These are phyloP conservation scores for Chloropicon primus DNA, from an alignment of 139 green algal species.

Conservation along the genomic window DNA sequence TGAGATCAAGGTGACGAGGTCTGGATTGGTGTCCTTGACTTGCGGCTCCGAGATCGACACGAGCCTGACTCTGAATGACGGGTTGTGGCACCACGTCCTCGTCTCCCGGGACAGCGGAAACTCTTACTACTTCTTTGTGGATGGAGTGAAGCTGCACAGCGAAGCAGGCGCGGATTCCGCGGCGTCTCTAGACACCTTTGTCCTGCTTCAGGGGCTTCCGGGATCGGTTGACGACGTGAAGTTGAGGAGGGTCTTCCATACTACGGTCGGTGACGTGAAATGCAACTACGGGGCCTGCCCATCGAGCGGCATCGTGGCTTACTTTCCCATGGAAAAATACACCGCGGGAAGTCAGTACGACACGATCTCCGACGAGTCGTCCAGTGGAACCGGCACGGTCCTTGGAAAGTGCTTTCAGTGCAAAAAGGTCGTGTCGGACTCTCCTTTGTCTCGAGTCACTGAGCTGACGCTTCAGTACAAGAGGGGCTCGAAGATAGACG, in stretches of 20 bases:
- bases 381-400: background rate
- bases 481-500: background rate
- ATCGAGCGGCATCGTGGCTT: background rate
- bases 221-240: background rate
- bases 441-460: background rate
- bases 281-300: background rate
- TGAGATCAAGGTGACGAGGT: background rate
- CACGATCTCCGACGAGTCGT: background rate
- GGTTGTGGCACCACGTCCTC: background rate
- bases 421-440: background rate
- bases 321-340: background rate
- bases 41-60: background rate
- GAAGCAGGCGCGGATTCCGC: background rate
- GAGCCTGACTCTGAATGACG: background rate
- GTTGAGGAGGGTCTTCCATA: too few relatives aligned
- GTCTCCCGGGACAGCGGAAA: background rate
- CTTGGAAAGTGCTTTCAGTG: background rate
- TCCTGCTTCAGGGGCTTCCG: background rate
- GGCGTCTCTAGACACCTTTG: background rate
- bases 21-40: background rate
- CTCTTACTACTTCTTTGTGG: background rate
- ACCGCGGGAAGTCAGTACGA: background rate
- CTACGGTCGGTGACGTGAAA: too few relatives aligned
- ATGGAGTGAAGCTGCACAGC: background rate
- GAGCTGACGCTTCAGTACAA: background rate